Percentiles rank a stretch among this genome's conserved stretches.
phyloP scores from a whole-genome alignment of 345 rosid genomes.

The Citrus mangshanensis region DNA sequence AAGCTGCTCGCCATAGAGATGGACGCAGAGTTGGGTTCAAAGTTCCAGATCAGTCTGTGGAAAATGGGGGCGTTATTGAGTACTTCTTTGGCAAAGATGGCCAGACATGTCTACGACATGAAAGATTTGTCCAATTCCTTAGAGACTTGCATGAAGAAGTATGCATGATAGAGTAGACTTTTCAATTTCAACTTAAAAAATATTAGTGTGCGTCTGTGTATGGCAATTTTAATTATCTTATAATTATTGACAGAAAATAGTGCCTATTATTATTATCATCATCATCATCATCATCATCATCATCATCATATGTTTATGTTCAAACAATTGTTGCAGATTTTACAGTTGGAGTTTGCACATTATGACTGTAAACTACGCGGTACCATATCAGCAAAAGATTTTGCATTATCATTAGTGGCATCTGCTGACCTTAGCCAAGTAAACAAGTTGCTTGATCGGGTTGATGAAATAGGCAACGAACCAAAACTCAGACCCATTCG shows the following conservation, averaged over 20 bases:
- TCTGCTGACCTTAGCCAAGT: constrained; percentile 55
- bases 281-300: neutral
- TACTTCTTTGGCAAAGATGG: constrained; percentile 72
- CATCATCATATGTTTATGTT: neutral
- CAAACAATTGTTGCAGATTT: constrained; percentile 29
- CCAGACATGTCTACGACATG: constrained; percentile 42
- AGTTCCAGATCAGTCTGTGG: constrained; percentile 30
- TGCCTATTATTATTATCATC: neutral
- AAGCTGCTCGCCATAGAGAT: constrained; percentile 41
- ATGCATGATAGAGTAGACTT: neutral
- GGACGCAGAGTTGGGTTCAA: constrained; percentile 39
- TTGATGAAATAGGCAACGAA: constrained; percentile 37
- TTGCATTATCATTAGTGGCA: constrained; percentile 62
- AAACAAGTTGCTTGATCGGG: constrained; percentile 51
- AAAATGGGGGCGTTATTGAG: constrained; percentile 55
- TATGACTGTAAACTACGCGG: constrained; percentile 42
- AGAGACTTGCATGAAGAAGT: constrained; percentile 60
- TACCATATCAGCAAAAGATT: constrained; percentile 62
- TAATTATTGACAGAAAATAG: neutral
- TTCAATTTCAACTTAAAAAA: neutral
- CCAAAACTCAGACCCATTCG: constrained; percentile 31
- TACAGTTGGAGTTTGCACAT: constrained; percentile 62
- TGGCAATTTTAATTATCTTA: no score
- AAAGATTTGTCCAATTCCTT: constrained; percentile 50
- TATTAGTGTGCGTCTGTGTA: no score